phyloP scores from a whole-genome alignment of 306 rosid genomes.

The Rosa multiflora region DNA sequence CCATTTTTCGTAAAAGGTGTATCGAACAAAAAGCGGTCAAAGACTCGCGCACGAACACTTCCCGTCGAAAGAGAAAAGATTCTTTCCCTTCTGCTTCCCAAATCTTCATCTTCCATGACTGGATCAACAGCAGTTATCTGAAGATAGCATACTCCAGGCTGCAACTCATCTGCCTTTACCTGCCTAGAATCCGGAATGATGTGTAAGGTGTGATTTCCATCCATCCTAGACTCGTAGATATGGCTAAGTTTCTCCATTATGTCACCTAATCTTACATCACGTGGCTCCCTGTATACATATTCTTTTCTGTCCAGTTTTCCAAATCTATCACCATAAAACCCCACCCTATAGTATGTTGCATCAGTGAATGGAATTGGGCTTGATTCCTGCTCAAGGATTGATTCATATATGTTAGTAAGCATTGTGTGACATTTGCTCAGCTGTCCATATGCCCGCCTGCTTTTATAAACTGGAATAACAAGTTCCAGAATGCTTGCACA shows the following conservation, averaged over 20 bases:
- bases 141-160: slow-evolving; percentile 92
- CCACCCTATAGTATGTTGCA: slow-evolving; percentile 95
- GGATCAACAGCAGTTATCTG: slow-evolving; percentile 98
- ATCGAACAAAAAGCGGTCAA: slow-evolving; percentile 95
- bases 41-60: slow-evolving; percentile 89
- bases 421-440: slow-evolving; percentile 88
- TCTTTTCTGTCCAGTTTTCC: slow-evolving; percentile 88
- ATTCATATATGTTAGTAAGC: slow-evolving; percentile 82
- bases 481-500: slow-evolving; percentile 97
- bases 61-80: slow-evolving; percentile 93
- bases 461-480: slow-evolving; percentile 90
- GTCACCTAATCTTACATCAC: slow-evolving; percentile 95
- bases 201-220: slow-evolving; percentile 79
- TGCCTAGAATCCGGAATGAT: slow-evolving; percentile 96
- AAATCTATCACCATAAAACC: slow-evolving; percentile 86
- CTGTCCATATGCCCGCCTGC: slow-evolving; percentile 91
- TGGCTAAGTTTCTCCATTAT: slow-evolving; percentile 99
- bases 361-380: slow-evolving; percentile 96
- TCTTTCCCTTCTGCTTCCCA: slow-evolving; percentile 95
- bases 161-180: slow-evolving; percentile 95
- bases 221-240: slow-evolving; percentile 88
- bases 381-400: slow-evolving; percentile 96
- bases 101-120: slow-evolving; percentile 96
- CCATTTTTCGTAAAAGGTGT: slow-evolving; percentile 97
- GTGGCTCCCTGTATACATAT: slow-evolving; percentile 91